Base-by-base conservation (phyloP, 148 eudicot species). In the Cornus kousa region DNA sequence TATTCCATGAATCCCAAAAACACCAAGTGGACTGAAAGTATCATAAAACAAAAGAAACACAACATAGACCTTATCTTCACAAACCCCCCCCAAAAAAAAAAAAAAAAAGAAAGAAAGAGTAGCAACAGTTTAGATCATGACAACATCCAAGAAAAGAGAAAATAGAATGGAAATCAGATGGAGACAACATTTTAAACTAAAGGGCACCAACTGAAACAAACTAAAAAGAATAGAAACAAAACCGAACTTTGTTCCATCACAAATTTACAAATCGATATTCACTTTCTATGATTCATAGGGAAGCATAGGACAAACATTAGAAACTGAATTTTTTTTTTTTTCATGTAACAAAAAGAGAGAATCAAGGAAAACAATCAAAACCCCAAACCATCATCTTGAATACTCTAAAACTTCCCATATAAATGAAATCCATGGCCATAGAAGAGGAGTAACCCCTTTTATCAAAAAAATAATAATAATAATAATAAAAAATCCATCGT, bases 241-340 rank as follows among this genome's bases (percentile, higher is more conserved):
- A 20, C n/a, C 19, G 23, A 65, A 64, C 24, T 17, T 55, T 16
- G 16, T 20, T 77, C 32, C 73, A 77, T 32, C 67, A 67, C 24
- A 67, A 66, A 53, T 28, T 32, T 11, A 71, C 31, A 73, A 32
- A 73, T 66, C 72, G 50, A 43, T 64, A 19, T 28, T 33, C 13
- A 32, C 70, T 67, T 10, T 20, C 40, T 50, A 55, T 73, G 73
- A 73, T 33, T 53, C 24, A 73, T 35, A 32, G 46, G 66, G 46
- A 64, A 35, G 60, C 57, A 50, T 73, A 31, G 33, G 75, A 37
- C 67, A 80, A 67, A 39, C 31, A 72, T 62, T 48, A 33, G 50
- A 76, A 77, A 57, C 5, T 72, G 33, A 59, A 64, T 64, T 23
- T 13, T 67, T 33, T 64, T 23, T 13, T 67, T 33, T 40, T 24